Conservation (phyloP, 148 eudicot genomes). For the Limonium bicolor region DNA sequence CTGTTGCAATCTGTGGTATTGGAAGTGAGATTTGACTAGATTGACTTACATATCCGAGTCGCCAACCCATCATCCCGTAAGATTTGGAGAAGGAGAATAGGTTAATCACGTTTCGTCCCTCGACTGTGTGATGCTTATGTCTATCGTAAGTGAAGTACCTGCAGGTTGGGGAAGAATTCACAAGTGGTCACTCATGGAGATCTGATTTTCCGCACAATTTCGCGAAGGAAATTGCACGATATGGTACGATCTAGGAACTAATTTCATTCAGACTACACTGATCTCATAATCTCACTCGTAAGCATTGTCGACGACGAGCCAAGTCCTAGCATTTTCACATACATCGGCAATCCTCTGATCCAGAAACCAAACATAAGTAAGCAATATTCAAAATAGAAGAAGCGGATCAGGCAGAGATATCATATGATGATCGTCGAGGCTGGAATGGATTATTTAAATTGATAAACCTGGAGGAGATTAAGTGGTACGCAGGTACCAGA, state of each 20-base stretch:
- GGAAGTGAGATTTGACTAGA: neutral
- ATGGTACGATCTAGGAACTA: neutral
- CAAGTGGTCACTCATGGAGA: neutral
- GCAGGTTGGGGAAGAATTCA: too few species aligned
- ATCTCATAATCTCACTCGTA: slow-evolving; percentile 15
- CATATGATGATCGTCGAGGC: neutral
- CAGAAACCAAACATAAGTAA: neutral
- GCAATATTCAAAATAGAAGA: neutral
- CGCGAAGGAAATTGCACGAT: neutral
- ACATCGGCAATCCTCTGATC: slow-evolving; percentile 15
- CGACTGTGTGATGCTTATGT: slow-evolving; percentile 13
- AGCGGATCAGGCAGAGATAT: neutral
- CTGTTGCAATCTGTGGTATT: neutral
- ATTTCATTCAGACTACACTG: too few species aligned
- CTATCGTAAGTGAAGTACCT: slow-evolving; percentile 22
- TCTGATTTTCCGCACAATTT: neutral
- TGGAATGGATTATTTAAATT: neutral
- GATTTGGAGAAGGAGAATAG: slow-evolving; percentile 23
- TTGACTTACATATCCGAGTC: slow-evolving; percentile 23
- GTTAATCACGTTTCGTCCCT: slow-evolving; percentile 17
- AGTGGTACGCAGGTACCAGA: slow-evolving; percentile 17
- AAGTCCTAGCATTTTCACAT: slow-evolving; percentile 14
- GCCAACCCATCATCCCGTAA: slow-evolving; percentile 26
- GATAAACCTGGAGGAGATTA: slow-evolving; percentile 12
- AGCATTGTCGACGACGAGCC: slow-evolving; percentile 25